Evolutionary conservation across 2,329 filamentous ascomycete genomes (phyloP), one percentile per base, ranked within the genome.

Genomic region (Verticillium dahliae): DNA sequence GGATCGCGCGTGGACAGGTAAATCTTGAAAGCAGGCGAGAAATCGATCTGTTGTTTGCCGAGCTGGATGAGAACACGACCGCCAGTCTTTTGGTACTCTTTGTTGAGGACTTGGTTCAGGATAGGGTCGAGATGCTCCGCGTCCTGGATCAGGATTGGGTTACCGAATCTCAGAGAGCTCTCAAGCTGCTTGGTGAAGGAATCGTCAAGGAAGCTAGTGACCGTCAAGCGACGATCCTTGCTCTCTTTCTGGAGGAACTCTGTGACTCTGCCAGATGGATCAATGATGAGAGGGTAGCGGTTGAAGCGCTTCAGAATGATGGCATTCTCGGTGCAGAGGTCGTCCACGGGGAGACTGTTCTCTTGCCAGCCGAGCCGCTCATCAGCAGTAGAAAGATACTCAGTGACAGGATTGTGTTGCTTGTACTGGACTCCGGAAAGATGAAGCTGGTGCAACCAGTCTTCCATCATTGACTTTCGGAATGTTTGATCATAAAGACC

Each of bases 261-360:
- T 0, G 92, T 95, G 27, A 94, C 92, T 67, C 95, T 87, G 52
- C 95, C 95, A 14, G 95, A 98, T 1, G 96, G 96, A 75, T 99
- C 95, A 73, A 99, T 97, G 75, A 99, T 98, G 63, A 99, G 85
- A 55, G 96, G 95, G 74, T 99, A 99, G 66, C 95, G 87, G 79
- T 99, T 99, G 87, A 97, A 99, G 62, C 95, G 89, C 80, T 98
- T 92, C 64, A 99, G 85, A 67, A 99, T 90, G 71, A 99, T 97
- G 55, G 96, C 95, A 71, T 99, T 99, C 76, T 99, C 95, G 0
- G 95, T 99, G 82, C 95, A 99, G 50, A 99, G 85, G 72, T 99
- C 95, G 73, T 99, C 95, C 4, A 97, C 94, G 2, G 96, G 95
- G 58, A 99, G 80, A 15, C 89, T 89, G 72, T 99, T 91, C 69